These are phyloP conservation scores for Beauveria sp. DNA, from an alignment of 2,329 filamentous ascomycete genomes.

Conservation along the genomic window DNA sequence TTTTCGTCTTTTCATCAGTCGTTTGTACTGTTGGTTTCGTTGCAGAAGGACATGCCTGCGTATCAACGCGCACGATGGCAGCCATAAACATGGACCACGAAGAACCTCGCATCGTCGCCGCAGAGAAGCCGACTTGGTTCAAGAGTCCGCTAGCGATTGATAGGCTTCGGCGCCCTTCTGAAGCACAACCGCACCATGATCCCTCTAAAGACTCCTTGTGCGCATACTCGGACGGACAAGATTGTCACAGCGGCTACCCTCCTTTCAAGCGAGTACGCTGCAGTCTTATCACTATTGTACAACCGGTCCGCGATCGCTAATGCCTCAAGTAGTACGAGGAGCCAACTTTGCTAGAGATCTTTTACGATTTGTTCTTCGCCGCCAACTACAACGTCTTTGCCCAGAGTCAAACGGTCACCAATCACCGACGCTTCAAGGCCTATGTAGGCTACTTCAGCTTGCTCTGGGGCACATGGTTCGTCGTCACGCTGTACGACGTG, in stretches of 20 bases:
- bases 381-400: slow-evolving; percentile 57
- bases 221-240: background rate
- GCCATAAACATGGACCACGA: slow-evolving; percentile 5
- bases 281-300: too few species aligned
- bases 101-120: slow-evolving; percentile 1
- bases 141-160: slow-evolving; percentile 6
- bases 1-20: background rate
- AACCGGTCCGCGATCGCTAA: background rate
- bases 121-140: slow-evolving; percentile 5
- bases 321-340: slow-evolving; percentile 20
- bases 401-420: slow-evolving; percentile 25
- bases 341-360: slow-evolving; percentile 29
- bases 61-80: background rate
- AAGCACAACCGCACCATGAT: background rate
- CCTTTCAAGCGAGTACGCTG: slow-evolving; percentile 4
- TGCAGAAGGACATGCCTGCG: background rate
- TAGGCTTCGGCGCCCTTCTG: background rate
- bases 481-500: slow-evolving; percentile 57
- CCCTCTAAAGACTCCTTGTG: background rate
- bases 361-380: slow-evolving; percentile 36
- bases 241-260: background rate
- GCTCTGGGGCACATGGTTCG: slow-evolving; percentile 63
- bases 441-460: slow-evolving; percentile 38
- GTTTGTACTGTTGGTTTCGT: background rate
- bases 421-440: slow-evolving; percentile 23